Percentiles rank a stretch among this genome's conserved stretches.
These are phyloP conservation scores for Cladobotryum protrusum DNA, from an alignment of 2,329 filamentous ascomycete genomes.

Conservation along the genomic window DNA sequence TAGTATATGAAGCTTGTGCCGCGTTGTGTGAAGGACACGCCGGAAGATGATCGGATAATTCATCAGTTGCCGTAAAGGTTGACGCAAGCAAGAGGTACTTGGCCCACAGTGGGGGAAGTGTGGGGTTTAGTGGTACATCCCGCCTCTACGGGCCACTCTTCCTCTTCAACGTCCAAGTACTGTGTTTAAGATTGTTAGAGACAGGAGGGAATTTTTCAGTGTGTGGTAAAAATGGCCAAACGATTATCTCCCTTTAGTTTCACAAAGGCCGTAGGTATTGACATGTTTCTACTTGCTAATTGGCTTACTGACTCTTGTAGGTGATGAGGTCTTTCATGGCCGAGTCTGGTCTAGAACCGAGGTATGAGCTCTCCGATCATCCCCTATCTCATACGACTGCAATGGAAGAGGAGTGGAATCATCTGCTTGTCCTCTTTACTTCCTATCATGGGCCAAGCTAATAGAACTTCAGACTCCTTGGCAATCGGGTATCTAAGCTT, in stretches of 20 bases:
- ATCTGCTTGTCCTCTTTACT: too few species aligned
- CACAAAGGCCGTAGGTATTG: conserved; percentile 25
- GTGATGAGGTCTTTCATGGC: conserved; percentile 80
- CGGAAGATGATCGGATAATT: conserved; percentile 12
- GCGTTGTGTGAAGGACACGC: neutral
- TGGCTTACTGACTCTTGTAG: conserved; percentile 35
- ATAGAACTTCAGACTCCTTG: conserved; percentile 20
- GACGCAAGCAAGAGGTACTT: too few species aligned
- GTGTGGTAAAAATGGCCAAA: conserved; percentile 24
- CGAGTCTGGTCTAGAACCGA: conserved; percentile 82
- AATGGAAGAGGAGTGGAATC: too few species aligned
- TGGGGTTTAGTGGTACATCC: too few species aligned
- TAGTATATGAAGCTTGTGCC: neutral
- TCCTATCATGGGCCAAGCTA: neutral
- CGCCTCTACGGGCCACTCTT: too few species aligned
- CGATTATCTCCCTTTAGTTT: conserved; percentile 29
- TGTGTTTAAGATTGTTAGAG: too few species aligned
- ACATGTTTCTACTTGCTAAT: neutral
- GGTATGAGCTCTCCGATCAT: conserved; percentile 43
- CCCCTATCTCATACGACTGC: neutral
- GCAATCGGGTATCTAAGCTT: conserved; percentile 13
- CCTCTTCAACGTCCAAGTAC: too few species aligned
- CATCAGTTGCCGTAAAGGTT: too few species aligned
- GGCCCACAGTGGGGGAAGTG: too few species aligned
- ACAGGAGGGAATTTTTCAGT: too few species aligned